These are phyloP conservation scores for Trametes maxima DNA, from an alignment of 768 basidiomycete species.

Conservation along the genomic window DNA sequence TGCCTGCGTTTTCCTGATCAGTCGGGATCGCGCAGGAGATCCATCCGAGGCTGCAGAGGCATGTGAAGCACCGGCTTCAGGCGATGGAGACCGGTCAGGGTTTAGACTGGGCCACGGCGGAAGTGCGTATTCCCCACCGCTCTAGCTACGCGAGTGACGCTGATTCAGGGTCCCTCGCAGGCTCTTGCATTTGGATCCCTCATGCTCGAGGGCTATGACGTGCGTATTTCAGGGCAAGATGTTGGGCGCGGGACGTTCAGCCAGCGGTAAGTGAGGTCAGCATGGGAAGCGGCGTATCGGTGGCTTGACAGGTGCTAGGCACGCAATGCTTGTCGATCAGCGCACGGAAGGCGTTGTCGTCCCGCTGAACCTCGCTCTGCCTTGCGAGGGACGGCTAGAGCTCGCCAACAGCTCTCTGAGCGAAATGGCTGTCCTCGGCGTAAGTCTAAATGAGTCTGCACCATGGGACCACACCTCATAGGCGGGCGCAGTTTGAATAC, in stretches of 20 bases:
- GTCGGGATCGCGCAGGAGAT: slow-evolving; percentile 54
- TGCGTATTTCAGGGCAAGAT: slow-evolving; percentile 92
- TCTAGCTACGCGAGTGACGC: background rate
- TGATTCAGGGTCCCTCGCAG: slow-evolving; percentile 37
- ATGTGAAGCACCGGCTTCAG: slow-evolving; percentile 75
- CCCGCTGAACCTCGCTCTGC: slow-evolving; percentile 74
- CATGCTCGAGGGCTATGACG: slow-evolving; percentile 78
- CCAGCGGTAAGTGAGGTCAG: slow-evolving; percentile 50
- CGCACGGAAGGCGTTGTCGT: slow-evolving; percentile 77
- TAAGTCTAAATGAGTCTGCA: slow-evolving; percentile 39
- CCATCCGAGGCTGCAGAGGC: slow-evolving; percentile 76
- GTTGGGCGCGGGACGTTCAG: slow-evolving; percentile 91
- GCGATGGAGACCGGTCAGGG: slow-evolving; percentile 69
- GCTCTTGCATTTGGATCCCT: slow-evolving; percentile 88
- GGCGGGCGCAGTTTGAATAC: slow-evolving; percentile 72
- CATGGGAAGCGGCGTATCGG: slow-evolving; percentile 3
- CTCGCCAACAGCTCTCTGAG: slow-evolving; percentile 91
- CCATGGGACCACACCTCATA: slow-evolving; percentile 7
- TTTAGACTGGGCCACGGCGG: slow-evolving; percentile 89
- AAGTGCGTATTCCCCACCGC: slow-evolving; percentile 47
- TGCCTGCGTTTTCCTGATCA: background rate
- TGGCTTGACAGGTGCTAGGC: slow-evolving; percentile 41
- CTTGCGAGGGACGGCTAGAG: slow-evolving; percentile 69
- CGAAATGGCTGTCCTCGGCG: slow-evolving; percentile 87
- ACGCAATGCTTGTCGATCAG: slow-evolving; percentile 93